Conservation (phyloP, 2,329 filamentous ascomycete genomes). For the Cytospora piceicola region DNA sequence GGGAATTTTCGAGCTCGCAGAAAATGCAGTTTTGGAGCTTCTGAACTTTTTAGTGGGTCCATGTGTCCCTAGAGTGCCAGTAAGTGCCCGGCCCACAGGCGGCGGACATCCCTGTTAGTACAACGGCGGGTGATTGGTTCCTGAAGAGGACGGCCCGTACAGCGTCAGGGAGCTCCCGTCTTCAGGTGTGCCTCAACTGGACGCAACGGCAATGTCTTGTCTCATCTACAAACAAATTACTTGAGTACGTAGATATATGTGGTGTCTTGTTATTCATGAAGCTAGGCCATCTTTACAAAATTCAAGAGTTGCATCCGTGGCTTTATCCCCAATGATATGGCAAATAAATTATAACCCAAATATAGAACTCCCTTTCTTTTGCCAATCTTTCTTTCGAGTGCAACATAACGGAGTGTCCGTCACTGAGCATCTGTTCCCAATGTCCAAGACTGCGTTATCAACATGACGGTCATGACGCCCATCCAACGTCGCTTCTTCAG, state of each 20-base stretch:
- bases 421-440: neutral
- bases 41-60: slow-evolving; percentile 32
- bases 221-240: neutral
- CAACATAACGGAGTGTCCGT: neutral
- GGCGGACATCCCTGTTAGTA: neutral
- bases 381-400: neutral
- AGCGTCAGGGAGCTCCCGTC: neutral
- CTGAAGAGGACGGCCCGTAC: neutral
- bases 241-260: neutral
- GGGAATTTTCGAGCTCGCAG: slow-evolving; percentile 21
- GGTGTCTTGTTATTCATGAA: neutral
- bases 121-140: slow-evolving; percentile 15
- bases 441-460: slow-evolving; percentile 27
- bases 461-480: slow-evolving; percentile 24
- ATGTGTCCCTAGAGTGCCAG: neutral
- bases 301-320: no score
- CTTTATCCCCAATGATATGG: neutral
- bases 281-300: neutral
- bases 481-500: slow-evolving; percentile 50
- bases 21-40: slow-evolving; percentile 29
- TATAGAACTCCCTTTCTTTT: neutral
- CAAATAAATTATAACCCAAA: no score
- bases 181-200: neutral
- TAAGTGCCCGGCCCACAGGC: neutral
- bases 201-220: neutral